Evolutionary conservation across 768 basidiomycete species (phyloP).

Genomic region (Hemileccinum impolitum): DNA sequence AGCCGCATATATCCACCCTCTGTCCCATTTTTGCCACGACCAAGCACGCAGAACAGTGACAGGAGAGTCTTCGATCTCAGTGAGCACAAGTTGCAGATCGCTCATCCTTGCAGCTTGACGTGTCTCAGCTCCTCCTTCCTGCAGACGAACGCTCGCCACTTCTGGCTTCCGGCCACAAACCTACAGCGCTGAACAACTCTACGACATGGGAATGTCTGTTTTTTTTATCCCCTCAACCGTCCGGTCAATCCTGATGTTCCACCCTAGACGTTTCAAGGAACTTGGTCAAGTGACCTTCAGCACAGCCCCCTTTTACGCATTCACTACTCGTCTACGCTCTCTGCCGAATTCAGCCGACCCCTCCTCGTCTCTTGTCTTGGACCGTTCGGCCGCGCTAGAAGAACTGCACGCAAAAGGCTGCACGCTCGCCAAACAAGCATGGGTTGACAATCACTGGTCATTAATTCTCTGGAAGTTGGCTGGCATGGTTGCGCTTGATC

Average conservation of each 20-base stretch:
- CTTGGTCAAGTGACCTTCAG: constrained; percentile 53
- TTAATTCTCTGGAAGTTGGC: constrained; percentile 95
- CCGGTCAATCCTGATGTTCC: constrained; percentile 3
- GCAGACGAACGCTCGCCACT: constrained; percentile 43
- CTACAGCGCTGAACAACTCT: constrained; percentile 41
- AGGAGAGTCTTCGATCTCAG: constrained; percentile 40
- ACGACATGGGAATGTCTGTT: constrained; percentile 52
- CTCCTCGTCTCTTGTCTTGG: constrained; percentile 34
- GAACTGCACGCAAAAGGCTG: constrained; percentile 60
- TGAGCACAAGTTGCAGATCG: constrained; percentile 25
- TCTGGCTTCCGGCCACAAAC: constrained; percentile 52
- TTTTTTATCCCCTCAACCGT: background rate
- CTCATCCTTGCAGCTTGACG: background rate
- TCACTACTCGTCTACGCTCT: constrained; percentile 41
- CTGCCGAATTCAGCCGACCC: constrained; percentile 18
- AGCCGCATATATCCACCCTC: constrained; percentile 26
- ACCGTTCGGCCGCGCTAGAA: constrained; percentile 52
- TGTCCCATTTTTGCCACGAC: constrained; percentile 2
- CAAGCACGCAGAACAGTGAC: constrained; percentile 8
- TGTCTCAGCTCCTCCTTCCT: constrained; percentile 29
- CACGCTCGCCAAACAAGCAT: constrained; percentile 61
- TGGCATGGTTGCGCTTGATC: constrained; percentile 74
- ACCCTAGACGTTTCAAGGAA: constrained; percentile 45
- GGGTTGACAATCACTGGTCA: constrained; percentile 93
- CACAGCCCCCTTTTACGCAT: constrained; percentile 58